A percentile compares a stretch with the other conserved stretches of the same genome.
Conservation (phyloP, 1,284 basidiomycete species). For the Leccinum pachyderme region DNA sequence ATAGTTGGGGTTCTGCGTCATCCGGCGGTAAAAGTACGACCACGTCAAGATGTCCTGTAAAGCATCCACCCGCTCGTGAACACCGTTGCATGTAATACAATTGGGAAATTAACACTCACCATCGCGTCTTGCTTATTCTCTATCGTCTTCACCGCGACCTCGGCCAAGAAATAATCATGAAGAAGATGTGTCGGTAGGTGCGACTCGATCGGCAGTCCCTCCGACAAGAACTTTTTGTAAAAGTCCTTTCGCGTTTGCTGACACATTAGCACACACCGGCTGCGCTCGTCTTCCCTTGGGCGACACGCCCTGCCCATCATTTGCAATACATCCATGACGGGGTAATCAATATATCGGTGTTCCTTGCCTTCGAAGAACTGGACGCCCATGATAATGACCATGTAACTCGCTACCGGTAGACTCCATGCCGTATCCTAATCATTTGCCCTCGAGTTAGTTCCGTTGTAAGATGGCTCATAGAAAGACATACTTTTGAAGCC, state of each 20-base stretch:
- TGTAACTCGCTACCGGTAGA: conserved; percentile 88
- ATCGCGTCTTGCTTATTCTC: conserved; percentile 55
- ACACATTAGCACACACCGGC: conserved; percentile 93
- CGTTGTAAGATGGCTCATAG: no score
- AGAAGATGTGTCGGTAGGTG: conserved; percentile 84
- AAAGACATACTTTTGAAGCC: conserved; percentile 46
- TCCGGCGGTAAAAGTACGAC: conserved; percentile 95
- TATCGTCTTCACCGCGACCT: conserved; percentile 92
- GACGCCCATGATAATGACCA: conserved; percentile 99
- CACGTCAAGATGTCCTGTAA: conserved; percentile 85
- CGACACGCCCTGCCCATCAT: conserved; percentile 98
- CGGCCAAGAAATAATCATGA: conserved; percentile 98
- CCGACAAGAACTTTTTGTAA: conserved; percentile 93
- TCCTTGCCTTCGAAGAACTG: conserved; percentile 96
- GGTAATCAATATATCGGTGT: conserved; percentile 86
- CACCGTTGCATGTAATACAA: background rate
- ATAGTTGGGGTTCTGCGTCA: conserved; percentile 95
- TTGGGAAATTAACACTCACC: conserved; percentile 44
- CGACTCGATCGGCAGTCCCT: conserved; percentile 55
- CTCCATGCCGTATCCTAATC: conserved; percentile 93
- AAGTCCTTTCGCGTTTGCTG: conserved; percentile 97
- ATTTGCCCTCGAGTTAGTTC: background rate
- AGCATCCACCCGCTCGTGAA: conserved; percentile 5
- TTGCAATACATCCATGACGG: conserved; percentile 95
- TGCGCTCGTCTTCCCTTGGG: conserved; percentile 77